Evolutionary conservation across 352 stramenopile genomes (phyloP).

Genomic region (Globisporangium nagaii): DNA sequence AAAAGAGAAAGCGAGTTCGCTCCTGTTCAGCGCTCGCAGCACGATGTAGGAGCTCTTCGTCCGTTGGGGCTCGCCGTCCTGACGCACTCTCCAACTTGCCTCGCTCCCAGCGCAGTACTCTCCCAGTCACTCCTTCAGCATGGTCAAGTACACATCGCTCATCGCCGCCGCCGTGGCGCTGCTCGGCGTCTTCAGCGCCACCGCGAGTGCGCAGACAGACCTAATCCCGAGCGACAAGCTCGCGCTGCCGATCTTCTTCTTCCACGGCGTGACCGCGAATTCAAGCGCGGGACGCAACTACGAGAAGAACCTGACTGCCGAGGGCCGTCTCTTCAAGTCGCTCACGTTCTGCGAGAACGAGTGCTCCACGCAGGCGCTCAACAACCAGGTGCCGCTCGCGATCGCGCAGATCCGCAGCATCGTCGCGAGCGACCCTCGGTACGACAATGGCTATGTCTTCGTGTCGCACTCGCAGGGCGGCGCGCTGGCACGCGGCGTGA

Average conservation of each 20-base stretch:
- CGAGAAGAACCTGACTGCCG: neutral
- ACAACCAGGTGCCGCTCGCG: constrained; percentile 12
- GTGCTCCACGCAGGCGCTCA: constrained; percentile 11
- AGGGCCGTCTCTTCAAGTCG: constrained; percentile 8
- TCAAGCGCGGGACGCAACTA: neutral
- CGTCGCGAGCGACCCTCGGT: constrained; percentile 8
- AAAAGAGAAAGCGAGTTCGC: no score
- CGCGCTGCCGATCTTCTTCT: neutral
- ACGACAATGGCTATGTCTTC: constrained; percentile 21
- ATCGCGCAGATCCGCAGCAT: constrained; percentile 15
- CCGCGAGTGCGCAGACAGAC: neutral
- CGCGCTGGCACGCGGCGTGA: constrained; percentile 11
- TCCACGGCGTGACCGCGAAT: neutral
- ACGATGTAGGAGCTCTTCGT: no score
- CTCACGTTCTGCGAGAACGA: constrained; percentile 16
- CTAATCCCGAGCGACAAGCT: neutral
- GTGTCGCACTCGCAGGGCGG: constrained; percentile 22
- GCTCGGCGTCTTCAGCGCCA: neutral
- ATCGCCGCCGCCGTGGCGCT: neutral
- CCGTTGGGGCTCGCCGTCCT: neutral
- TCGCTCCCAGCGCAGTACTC: neutral
- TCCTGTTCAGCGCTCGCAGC: no score
- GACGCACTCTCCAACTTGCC: neutral
- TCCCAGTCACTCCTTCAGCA: neutral
- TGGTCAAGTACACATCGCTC: neutral